Evolutionary conservation across 176 grass and related monocot species (phyloP), one percentile per base, ranked within the genome.

Genomic region (Pontederia paniculata): DNA sequence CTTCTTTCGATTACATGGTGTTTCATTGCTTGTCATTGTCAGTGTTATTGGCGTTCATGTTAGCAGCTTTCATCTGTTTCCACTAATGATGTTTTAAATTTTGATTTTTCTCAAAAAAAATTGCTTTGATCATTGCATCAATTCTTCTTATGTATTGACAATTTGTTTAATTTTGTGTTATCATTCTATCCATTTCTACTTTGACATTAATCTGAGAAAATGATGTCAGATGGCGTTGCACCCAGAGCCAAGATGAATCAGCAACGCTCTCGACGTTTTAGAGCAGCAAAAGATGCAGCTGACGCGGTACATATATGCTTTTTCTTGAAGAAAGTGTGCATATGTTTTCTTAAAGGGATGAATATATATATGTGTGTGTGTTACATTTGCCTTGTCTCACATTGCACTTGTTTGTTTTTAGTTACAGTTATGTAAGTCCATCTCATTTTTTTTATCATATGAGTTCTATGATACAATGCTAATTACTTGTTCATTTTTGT

Each of bases 211-310:
- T 31, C 25, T 31, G 25, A 31, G 3, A 44, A 20, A 53, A 6
- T 15, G 28, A 41, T 0, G 41, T n/a, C 53, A 67, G 93, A 98
- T 77, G 93, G 93, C 75, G 93, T 98, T 57, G 93, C 93, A 22
- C 93, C 93, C 55, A 84, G 93, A 63, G 93, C 93, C 79, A 98
- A 98, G 74, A 98, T 98, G 93, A 98, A 98, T 60, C 93, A 98
- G 57, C 93, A 98, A 57, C 83, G 93, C 18, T 98, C 93, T 49
- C 90, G 93, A 70, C 71, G 93, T 68, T 98, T 98, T 45, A 91
- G 86, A 80, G 86, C 93, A 78, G 93, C 93, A 45, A 98, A 97
- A 82, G 93, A 98, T 77, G 93, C 93, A 74, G 74, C 86, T 48
- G 93, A 98, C 73, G 93, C 86, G 49, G 93, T 97, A 20, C 12